These are phyloP conservation scores for Moelleriella libera DNA, from an alignment of 2,329 filamentous ascomycete species.

Conservation along the genomic window DNA sequence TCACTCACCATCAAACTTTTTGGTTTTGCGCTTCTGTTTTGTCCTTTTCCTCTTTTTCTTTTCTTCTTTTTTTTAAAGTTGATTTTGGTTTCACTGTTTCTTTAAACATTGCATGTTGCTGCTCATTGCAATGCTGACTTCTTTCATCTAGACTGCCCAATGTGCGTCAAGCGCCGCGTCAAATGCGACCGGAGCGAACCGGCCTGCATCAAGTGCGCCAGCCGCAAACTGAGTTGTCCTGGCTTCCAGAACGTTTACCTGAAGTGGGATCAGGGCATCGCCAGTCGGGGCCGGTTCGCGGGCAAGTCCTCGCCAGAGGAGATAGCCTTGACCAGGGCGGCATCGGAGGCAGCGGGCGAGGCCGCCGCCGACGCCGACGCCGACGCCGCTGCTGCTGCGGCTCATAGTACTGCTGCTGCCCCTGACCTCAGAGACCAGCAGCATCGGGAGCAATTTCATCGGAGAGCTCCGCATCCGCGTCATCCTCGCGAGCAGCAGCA, in stretches of 20 bases:
- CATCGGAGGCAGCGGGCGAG: no score
- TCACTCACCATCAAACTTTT: no score
- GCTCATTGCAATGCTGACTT: neutral
- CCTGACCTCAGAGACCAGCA: no score
- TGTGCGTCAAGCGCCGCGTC: slow-evolving; percentile 8
- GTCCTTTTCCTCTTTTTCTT: no score
- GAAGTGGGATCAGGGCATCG: slow-evolving; percentile 10
- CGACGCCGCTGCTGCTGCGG: no score
- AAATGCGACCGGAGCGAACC: slow-evolving; percentile 10
- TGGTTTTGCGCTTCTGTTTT: no score
- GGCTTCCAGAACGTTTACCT: slow-evolving; percentile 7
- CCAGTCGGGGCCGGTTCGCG: slow-evolving; percentile 8
- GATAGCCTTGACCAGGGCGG: neutral
- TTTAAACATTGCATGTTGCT: neutral
- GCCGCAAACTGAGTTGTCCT: slow-evolving; percentile 6
- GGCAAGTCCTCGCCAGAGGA: slow-evolving; percentile 5
- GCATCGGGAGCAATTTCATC: no score
- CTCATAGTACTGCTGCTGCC: no score
- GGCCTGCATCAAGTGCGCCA: slow-evolving; percentile 8
- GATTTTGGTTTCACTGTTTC: neutral
- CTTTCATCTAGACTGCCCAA: slow-evolving; percentile 6
- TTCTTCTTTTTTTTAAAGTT: neutral
- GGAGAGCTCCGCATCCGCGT: no score
- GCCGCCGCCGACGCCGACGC: no score
- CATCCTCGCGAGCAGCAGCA: no score